A percentile compares a stretch with the other conserved stretches of the same genome.
phyloP scores from a whole-genome alignment of 1,284 basidiomycete genomes.

The Tremellales sp. region DNA sequence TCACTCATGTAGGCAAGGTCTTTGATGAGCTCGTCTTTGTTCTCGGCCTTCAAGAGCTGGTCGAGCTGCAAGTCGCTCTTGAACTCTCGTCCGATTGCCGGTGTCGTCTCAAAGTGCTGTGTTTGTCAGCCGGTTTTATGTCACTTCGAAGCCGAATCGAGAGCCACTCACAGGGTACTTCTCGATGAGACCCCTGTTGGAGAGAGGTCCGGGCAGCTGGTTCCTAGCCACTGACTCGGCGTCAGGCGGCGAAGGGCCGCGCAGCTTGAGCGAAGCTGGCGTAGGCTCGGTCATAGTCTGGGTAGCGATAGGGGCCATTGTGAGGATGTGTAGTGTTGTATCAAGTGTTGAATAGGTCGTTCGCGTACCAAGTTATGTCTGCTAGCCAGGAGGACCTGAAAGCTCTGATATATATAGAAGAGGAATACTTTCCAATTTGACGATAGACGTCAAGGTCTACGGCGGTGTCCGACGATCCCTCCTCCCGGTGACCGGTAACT shows the following conservation, averaged over 20 bases:
- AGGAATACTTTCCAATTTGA: no score
- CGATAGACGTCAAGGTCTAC: no score
- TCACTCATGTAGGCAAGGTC: slow-evolving; percentile 55
- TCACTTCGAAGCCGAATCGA: background rate
- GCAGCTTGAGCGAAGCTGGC: slow-evolving; percentile 3
- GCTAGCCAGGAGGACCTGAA: no score
- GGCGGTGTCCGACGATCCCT: no score
- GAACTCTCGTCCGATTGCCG: slow-evolving; percentile 43
- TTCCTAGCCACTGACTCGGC: slow-evolving; percentile 4
- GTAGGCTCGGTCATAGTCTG: slow-evolving; percentile 1
- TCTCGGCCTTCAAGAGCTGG: slow-evolving; percentile 46
- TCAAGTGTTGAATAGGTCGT: no score
- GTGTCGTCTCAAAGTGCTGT: slow-evolving; percentile 34
- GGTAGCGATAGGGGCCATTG: slow-evolving; percentile 12
- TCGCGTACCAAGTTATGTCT: no score
- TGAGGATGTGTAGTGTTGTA: slow-evolving; percentile 1
- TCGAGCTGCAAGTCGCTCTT: slow-evolving; percentile 47
- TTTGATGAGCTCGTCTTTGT: slow-evolving; percentile 51
- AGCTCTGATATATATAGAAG: background rate
- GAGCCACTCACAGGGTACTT: slow-evolving; percentile 16
- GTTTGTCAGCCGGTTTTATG: background rate
- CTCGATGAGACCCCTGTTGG: slow-evolving; percentile 21
- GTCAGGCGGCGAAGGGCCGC: slow-evolving; percentile 2
- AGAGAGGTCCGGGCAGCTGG: slow-evolving; percentile 12
- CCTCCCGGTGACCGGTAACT: no score